Percentiles rank a stretch among this genome's conserved stretches.
These are phyloP conservation scores for Rhynchosporium secalis DNA, from an alignment of 2,329 filamentous ascomycete genomes.

Conservation along the genomic window DNA sequence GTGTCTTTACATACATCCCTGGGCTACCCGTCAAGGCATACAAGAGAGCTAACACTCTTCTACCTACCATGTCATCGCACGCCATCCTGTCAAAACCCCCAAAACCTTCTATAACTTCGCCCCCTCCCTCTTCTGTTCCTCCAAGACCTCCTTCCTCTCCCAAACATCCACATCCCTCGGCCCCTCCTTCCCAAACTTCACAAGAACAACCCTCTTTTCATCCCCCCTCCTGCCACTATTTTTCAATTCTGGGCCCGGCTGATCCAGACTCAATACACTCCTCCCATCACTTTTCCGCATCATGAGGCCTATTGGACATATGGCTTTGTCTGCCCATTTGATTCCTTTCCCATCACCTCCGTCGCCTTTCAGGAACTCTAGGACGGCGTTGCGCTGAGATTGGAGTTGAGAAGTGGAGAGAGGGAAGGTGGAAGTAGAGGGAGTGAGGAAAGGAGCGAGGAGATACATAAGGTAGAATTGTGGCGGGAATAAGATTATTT, in stretches of 20 bases:
- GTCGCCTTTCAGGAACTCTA: slow-evolving; percentile 52
- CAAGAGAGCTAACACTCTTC: no score
- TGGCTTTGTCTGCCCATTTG: slow-evolving; percentile 60
- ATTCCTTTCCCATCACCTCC: slow-evolving; percentile 43
- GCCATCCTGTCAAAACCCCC: not conserved
- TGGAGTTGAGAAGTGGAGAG: slow-evolving; percentile 42
- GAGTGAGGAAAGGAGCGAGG: slow-evolving; percentile 53
- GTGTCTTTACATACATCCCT: no score
- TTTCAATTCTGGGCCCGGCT: slow-evolving; percentile 56
- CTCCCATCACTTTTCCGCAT: slow-evolving; percentile 52
- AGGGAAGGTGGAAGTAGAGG: slow-evolving; percentile 32
- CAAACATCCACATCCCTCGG: slow-evolving; percentile 56
- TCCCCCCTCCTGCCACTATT: slow-evolving; percentile 54
- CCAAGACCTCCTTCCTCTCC: slow-evolving; percentile 50
- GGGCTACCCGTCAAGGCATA: no score
- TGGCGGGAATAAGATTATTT: slow-evolving; percentile 86
- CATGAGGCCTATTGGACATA: slow-evolving; percentile 53
- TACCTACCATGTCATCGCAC: not conserved
- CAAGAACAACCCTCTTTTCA: slow-evolving; percentile 58
- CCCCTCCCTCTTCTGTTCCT: slow-evolving; percentile 45
- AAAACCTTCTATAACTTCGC: slow-evolving; percentile 24
- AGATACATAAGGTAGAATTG: slow-evolving; percentile 74
- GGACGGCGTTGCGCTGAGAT: slow-evolving; percentile 52
- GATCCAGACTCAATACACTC: slow-evolving; percentile 57
- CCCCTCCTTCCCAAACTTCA: slow-evolving; percentile 52